phyloP scores from a whole-genome alignment of 2,329 filamentous ascomycete species.

The Penicillium sp. region DNA sequence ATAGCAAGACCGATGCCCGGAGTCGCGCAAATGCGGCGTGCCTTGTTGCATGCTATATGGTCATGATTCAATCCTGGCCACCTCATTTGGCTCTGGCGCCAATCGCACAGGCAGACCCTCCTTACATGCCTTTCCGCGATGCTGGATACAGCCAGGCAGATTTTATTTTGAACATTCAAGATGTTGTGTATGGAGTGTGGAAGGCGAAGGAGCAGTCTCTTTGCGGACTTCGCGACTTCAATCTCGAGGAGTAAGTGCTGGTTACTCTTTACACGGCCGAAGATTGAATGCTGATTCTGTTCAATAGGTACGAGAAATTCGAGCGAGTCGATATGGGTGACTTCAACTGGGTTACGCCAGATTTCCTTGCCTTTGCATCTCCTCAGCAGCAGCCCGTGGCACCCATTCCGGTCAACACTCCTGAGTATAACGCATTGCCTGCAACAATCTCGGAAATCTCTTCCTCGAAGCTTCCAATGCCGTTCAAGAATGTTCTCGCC shows the following conservation, averaged over 20 bases:
- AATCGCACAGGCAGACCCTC: slow-evolving; percentile 93
- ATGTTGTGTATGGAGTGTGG: slow-evolving; percentile 98
- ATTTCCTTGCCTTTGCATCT: slow-evolving; percentile 94
- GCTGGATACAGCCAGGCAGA: slow-evolving; percentile 98
- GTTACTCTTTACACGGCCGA: background rate
- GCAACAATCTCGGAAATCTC: slow-evolving; percentile 72
- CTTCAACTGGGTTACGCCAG: slow-evolving; percentile 98
- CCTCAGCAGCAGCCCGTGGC: slow-evolving; percentile 78
- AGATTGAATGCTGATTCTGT: slow-evolving; percentile 13
- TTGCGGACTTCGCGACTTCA: slow-evolving; percentile 89
- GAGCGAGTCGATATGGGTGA: slow-evolving; percentile 97
- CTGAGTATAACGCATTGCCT: slow-evolving; percentile 71
- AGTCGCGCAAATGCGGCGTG: slow-evolving; percentile 90
- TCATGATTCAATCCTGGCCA: slow-evolving; percentile 95
- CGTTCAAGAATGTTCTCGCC: slow-evolving; percentile 92
- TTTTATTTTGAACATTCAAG: slow-evolving; percentile 91
- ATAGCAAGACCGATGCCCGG: slow-evolving; percentile 85
- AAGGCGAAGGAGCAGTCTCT: slow-evolving; percentile 95
- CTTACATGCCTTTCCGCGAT: slow-evolving; percentile 97
- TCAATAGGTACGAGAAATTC: slow-evolving; percentile 76
- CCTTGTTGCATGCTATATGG: slow-evolving; percentile 96
- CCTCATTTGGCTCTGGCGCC: slow-evolving; percentile 92
- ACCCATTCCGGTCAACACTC: slow-evolving; percentile 69
- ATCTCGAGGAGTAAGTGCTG: slow-evolving; percentile 72
- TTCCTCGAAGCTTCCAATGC: slow-evolving; percentile 67